Percentiles rank a stretch among this genome's conserved stretches.
phyloP scores from a whole-genome alignment of 2,329 filamentous ascomycete species.

The Calonectria pseudoreteaudii region DNA sequence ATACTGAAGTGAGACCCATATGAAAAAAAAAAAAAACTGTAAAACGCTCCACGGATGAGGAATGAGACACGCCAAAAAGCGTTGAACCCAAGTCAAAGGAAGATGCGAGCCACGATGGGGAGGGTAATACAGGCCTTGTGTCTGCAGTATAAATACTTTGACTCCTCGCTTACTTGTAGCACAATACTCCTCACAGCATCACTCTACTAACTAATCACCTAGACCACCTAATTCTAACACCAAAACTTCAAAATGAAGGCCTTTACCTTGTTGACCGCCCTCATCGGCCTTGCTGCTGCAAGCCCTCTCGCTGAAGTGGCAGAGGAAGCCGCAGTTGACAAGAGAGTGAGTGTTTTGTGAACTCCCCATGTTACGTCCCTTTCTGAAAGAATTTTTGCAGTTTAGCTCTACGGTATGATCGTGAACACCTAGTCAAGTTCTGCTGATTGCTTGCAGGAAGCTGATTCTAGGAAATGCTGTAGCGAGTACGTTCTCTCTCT shows the following conservation, averaged over 20 bases:
- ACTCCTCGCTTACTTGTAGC: background rate
- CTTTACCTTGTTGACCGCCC: background rate
- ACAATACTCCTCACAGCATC: background rate
- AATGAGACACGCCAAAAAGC: background rate
- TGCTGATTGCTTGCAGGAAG: background rate
- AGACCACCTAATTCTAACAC: background rate
- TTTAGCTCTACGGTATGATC: background rate
- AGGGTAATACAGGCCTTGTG: background rate
- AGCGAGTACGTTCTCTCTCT: background rate
- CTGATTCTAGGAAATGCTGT: background rate
- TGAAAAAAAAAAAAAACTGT: background rate
- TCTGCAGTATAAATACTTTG: background rate
- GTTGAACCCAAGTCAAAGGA: background rate
- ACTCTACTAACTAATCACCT: background rate
- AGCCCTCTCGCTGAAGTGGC: background rate
- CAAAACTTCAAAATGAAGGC: background rate
- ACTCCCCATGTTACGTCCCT: background rate
- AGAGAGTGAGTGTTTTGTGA: background rate
- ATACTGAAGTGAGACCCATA: background rate
- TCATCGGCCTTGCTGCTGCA: background rate
- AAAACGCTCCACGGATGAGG: background rate
- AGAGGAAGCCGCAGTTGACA: background rate
- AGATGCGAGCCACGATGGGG: background rate
- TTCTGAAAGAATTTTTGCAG: background rate
- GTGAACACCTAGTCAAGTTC: too few relatives aligned